A percentile compares a stretch with the other conserved stretches of the same genome.
phyloP scores from a whole-genome alignment of 2,329 filamentous ascomycete genomes.

The Colletotrichum spaethianum region DNA sequence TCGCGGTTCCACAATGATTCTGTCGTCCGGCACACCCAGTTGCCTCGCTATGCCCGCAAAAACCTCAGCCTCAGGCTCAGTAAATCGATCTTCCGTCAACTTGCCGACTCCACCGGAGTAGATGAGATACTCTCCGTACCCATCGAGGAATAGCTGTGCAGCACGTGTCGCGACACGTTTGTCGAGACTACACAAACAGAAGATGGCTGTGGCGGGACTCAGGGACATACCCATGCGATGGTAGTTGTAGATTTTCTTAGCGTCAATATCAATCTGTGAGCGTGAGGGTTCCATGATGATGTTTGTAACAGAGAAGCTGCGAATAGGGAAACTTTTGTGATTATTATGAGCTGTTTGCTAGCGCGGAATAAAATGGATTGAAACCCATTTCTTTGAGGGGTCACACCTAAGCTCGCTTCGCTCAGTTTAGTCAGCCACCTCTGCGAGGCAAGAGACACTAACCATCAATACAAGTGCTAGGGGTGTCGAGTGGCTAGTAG shows the following conservation, averaged over 20 bases:
- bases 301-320: background rate
- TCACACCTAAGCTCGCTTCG: background rate
- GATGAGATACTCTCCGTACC: slow-evolving; percentile 56
- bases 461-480: background rate
- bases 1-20: slow-evolving; percentile 56
- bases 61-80: slow-evolving; percentile 57
- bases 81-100: slow-evolving; percentile 57
- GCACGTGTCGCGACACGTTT: slow-evolving; percentile 59
- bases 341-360: background rate
- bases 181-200: slow-evolving; percentile 64
- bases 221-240: slow-evolving; percentile 57
- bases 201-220: slow-evolving; percentile 56
- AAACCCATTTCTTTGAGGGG: background rate
- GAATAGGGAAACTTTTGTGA: background rate
- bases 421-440: slow-evolving; percentile 5
- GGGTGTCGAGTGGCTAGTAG: slow-evolving; percentile 38
- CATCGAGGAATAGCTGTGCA: slow-evolving; percentile 58
- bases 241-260: slow-evolving; percentile 59
- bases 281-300: background rate
- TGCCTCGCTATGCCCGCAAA: slow-evolving; percentile 57
- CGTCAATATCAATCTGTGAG: slow-evolving; percentile 47
- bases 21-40: slow-evolving; percentile 56
- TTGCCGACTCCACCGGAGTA: slow-evolving; percentile 60
- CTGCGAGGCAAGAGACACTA: background rate
- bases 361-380: background rate